Conservation (phyloP, 2,329 filamentous ascomycete genomes). For the Calonectria ilicicola region DNA sequence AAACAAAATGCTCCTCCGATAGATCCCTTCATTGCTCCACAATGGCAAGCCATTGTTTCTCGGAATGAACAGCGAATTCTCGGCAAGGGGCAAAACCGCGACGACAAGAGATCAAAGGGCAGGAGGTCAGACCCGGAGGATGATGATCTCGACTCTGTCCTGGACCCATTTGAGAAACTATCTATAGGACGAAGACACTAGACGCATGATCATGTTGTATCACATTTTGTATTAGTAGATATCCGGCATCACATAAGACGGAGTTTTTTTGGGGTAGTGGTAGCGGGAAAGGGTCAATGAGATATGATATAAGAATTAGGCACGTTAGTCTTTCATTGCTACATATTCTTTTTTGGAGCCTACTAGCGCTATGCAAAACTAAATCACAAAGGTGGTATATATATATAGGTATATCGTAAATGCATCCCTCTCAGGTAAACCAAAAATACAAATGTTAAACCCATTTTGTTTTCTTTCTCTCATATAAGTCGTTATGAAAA, state of each 20-base stretch:
- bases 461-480: conserved; percentile 4
- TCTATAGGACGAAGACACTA: not conserved
- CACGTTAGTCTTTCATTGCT: not conserved
- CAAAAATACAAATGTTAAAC: not conserved
- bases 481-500: not conserved
- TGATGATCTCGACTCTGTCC: not conserved
- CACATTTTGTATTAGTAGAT: conserved; percentile 9
- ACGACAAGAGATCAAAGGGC: not conserved
- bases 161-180: not conserved
- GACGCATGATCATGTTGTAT: not conserved
- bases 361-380: conserved; percentile 6
- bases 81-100: not conserved
- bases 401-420: conserved; percentile 20
- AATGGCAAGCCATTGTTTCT: not conserved
- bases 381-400: conserved; percentile 22
- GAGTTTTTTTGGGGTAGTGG: not conserved
- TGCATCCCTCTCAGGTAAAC: not conserved
- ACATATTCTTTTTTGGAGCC: not conserved
- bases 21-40: not conserved
- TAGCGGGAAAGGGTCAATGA: not conserved
- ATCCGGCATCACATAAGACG: not conserved
- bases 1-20: not conserved
- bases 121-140: not conserved
- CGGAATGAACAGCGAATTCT: not conserved
- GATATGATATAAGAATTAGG: not conserved